phyloP scores from a whole-genome alignment of 192 early-diverging fungal genomes.

The Entomortierella parvispora region DNA sequence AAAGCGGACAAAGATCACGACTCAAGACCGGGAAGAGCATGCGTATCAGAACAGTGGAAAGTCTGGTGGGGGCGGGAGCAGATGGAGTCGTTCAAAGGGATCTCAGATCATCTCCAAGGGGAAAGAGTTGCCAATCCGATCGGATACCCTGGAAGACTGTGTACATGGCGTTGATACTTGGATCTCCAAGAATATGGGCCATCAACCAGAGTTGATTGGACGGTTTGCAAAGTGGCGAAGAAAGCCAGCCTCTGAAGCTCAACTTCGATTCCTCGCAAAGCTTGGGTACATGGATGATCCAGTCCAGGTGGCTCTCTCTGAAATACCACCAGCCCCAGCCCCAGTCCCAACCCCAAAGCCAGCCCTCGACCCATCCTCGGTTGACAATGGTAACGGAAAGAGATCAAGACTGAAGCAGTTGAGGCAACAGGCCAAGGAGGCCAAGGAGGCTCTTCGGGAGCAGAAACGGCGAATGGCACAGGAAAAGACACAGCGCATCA shows the following conservation, averaged over 20 bases:
- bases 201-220: slow-evolving; percentile 20
- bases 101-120: slow-evolving; percentile 10
- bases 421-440: too few species aligned
- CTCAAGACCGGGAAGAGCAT: neutral
- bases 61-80: slow-evolving; percentile 6
- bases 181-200: slow-evolving; percentile 41
- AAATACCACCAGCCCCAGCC: neutral
- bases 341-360: too few species aligned
- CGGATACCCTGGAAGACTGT: slow-evolving; percentile 62
- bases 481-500: neutral
- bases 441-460: too few species aligned
- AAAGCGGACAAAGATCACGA: slow-evolving; percentile 29
- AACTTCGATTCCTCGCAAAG: slow-evolving; percentile 58
- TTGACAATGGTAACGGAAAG: too few species aligned
- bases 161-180: slow-evolving; percentile 75
- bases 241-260: slow-evolving; percentile 59
- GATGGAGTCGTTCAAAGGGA: neutral
- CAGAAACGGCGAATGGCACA: neutral
- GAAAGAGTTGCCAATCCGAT: slow-evolving; percentile 39
- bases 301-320: slow-evolving; percentile 3
- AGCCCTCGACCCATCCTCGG: too few species aligned
- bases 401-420: too few species aligned
- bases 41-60: neutral
- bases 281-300: slow-evolving; percentile 51
- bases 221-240: slow-evolving; percentile 67